phyloP scores from a whole-genome alignment of 2,329 filamentous ascomycete species.

The Alternaria hordeiaustralica region DNA sequence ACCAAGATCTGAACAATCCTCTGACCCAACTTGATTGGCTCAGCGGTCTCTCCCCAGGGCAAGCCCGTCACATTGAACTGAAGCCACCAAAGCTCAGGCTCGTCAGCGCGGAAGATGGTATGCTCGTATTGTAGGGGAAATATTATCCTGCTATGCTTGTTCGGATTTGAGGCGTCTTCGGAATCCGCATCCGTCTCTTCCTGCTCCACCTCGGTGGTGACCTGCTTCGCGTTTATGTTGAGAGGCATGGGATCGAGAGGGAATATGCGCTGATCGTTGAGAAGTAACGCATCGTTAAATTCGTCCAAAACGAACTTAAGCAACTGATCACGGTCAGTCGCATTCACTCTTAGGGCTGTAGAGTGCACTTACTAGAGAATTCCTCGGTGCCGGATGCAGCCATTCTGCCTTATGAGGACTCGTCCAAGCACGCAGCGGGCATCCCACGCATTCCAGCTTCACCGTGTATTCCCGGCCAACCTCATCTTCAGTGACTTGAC shows the following conservation, averaged over 20 bases:
- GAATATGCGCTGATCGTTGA: slow-evolving; percentile 32
- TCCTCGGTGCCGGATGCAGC: slow-evolving; percentile 27
- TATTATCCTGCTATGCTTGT: slow-evolving; percentile 17
- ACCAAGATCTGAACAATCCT: slow-evolving; percentile 37
- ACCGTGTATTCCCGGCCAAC: slow-evolving; percentile 33
- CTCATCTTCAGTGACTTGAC: slow-evolving; percentile 9
- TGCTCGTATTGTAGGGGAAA: slow-evolving; percentile 38
- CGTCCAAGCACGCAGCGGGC: slow-evolving; percentile 29
- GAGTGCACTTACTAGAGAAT: slow-evolving; percentile 33
- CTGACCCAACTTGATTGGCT: slow-evolving; percentile 22
- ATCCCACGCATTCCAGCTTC: slow-evolving; percentile 38
- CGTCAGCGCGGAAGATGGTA: slow-evolving; percentile 23
- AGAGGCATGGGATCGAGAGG: slow-evolving; percentile 32
- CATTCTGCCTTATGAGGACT: slow-evolving; percentile 11
- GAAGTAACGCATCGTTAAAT: slow-evolving; percentile 14
- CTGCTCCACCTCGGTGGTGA: slow-evolving; percentile 22
- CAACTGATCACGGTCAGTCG: slow-evolving; percentile 19
- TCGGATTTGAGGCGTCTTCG: slow-evolving; percentile 7
- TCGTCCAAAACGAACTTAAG: slow-evolving; percentile 32
- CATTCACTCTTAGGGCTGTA: no score
- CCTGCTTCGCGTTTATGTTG: slow-evolving; percentile 30
- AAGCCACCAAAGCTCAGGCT: slow-evolving; percentile 21
- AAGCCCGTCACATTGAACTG: slow-evolving; percentile 40
- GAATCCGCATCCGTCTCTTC: slow-evolving; percentile 16
- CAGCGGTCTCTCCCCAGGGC: background rate